A percentile compares a stretch with the other conserved stretches of the same genome.
Evolutionary conservation across 1,139 yeast genomes (phyloP).

Genomic region (Geotrichum klebahnii): DNA sequence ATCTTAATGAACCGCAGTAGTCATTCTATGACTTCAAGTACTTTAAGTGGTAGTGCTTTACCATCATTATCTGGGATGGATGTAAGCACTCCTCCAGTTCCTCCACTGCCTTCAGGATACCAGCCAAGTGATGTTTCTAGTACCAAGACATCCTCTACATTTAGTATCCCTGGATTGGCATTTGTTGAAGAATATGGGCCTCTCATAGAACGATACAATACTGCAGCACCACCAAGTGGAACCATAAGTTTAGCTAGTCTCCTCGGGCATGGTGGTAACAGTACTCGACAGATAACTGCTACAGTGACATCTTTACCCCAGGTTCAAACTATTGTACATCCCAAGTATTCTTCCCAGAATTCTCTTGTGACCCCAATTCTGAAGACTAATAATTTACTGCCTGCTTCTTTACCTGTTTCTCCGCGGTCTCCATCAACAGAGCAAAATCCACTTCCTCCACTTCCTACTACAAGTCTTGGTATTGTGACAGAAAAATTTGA

Average conservation of each 20-base stretch:
- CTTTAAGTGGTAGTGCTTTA: neutral
- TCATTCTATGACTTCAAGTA: neutral
- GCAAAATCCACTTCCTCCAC: too few relatives aligned
- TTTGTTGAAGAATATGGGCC: constrained; percentile 20
- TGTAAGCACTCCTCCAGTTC: constrained; percentile 11
- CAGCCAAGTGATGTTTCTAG: neutral
- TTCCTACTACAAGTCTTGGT: too few relatives aligned
- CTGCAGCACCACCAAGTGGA: neutral
- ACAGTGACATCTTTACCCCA: neutral
- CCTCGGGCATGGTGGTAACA: neutral
- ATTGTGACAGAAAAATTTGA: too few relatives aligned
- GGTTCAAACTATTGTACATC: neutral
- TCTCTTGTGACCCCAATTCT: neutral
- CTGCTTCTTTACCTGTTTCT: neutral
- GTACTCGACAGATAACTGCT: neutral
- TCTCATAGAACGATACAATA: constrained; percentile 13
- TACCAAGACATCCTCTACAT: constrained; percentile 10
- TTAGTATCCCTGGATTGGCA: constrained; percentile 8
- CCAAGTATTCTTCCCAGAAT: neutral
- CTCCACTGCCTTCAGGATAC: constrained; percentile 6
- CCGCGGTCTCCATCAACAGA: neutral
- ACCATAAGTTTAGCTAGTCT: constrained; percentile 10
- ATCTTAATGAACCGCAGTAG: neutral
- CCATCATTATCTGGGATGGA: neutral
- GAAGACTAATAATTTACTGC: too few relatives aligned